A percentile compares a stretch with the other conserved stretches of the same genome.
Evolutionary conservation across 352 stramenopile species (phyloP).

Genomic region (Phytophthora ohioensis): DNA sequence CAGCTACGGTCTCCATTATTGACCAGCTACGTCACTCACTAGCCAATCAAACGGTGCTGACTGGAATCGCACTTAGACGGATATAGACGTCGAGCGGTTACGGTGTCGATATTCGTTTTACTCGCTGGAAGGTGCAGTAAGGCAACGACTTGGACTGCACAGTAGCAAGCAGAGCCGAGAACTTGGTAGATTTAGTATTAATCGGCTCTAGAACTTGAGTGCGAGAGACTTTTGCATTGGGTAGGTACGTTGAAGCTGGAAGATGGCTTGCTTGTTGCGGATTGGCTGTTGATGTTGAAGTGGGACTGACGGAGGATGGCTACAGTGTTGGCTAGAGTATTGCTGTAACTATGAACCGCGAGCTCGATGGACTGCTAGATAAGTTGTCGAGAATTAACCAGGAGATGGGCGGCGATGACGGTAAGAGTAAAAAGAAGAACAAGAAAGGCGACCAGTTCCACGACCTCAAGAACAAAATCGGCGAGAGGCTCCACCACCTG

Average conservation of each 20-base stretch:
- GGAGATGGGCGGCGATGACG: conserved; percentile 80
- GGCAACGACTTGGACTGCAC: conserved; percentile 8
- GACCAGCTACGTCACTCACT: conserved; percentile 17
- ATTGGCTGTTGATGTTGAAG: conserved; percentile 45
- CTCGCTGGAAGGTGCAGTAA: conserved; percentile 33
- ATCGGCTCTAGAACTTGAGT: neutral
- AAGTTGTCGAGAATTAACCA: conserved; percentile 82
- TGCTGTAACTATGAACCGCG: conserved; percentile 63
- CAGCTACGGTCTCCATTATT: conserved; percentile 14
- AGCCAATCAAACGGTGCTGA: conserved; percentile 20
- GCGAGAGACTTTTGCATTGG: conserved; percentile 12
- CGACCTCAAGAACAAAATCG: conserved; percentile 83
- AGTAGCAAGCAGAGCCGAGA: neutral
- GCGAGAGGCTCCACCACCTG: conserved; percentile 77
- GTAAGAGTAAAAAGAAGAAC: conserved; percentile 73
- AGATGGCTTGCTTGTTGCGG: conserved; percentile 26
- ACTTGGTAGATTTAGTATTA: conserved; percentile 2
- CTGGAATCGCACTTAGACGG: conserved; percentile 35
- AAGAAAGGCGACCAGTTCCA: conserved; percentile 79
- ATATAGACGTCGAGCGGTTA: conserved; percentile 20
- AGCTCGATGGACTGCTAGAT: conserved; percentile 80
- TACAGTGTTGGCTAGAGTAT: conserved; percentile 28
- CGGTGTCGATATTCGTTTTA: conserved; percentile 25
- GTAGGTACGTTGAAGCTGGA: neutral
- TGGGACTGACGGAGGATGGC: conserved; percentile 32